Conservation (phyloP, 1,139 yeast species). For the Nakaseomyces uthaithaninus region DNA sequence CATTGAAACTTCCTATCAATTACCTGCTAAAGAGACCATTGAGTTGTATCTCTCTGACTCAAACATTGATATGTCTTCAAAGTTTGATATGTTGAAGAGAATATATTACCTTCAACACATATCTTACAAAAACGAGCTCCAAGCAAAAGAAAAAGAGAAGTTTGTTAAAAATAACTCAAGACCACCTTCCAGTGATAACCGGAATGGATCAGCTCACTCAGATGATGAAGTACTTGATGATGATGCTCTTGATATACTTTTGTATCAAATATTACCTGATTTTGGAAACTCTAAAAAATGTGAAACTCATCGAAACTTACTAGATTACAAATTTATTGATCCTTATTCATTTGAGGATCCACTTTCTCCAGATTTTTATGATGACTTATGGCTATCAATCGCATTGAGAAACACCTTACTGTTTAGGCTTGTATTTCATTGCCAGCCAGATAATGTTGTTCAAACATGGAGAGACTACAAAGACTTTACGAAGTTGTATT, state of each 20-base stretch:
- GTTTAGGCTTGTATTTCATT: slow-evolving; percentile 78
- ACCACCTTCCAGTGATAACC: slow-evolving; percentile 4
- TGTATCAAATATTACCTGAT: slow-evolving; percentile 29
- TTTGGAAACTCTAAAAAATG: slow-evolving; percentile 3
- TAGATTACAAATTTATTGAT: slow-evolving; percentile 52
- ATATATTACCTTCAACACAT: slow-evolving; percentile 59
- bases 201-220: not conserved
- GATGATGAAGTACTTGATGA: slow-evolving; percentile 34
- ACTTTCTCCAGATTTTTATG: slow-evolving; percentile 63
- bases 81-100: slow-evolving; percentile 61
- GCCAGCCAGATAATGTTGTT: slow-evolving; percentile 90
- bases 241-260: slow-evolving; percentile 39
- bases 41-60: slow-evolving; percentile 46
- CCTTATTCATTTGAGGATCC: slow-evolving; percentile 91
- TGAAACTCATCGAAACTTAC: slow-evolving; percentile 11
- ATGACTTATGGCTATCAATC: slow-evolving; percentile 78
- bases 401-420: slow-evolving; percentile 79
- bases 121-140: slow-evolving; percentile 38
- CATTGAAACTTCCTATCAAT: slow-evolving; percentile 28
- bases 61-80: slow-evolving; percentile 31
- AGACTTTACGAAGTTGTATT: slow-evolving; percentile 48
- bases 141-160: slow-evolving; percentile 33
- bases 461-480: slow-evolving; percentile 86
- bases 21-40: slow-evolving; percentile 55
- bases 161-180: slow-evolving; percentile 5